A percentile compares a stretch with the other conserved stretches of the same genome.
phyloP scores from a whole-genome alignment of 163 green algal genomes.

The Chlorella variabilis region DNA sequence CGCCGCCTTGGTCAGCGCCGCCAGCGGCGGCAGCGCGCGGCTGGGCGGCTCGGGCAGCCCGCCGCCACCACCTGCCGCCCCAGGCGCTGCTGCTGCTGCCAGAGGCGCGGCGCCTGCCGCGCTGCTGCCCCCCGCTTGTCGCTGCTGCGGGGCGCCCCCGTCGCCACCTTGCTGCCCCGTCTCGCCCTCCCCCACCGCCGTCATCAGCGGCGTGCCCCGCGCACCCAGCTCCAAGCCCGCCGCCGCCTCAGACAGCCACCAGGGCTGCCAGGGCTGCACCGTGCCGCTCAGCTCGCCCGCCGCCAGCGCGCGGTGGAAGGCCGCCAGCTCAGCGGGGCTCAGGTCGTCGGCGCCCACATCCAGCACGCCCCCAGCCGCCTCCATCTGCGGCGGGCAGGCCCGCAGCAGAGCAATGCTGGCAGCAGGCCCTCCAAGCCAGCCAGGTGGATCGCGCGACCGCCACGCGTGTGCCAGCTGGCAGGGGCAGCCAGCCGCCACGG shows the following conservation, averaged over 20 bases:
- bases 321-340: slow-evolving; percentile 47
- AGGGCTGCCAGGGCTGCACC: slow-evolving; percentile 63
- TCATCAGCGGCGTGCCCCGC: slow-evolving; percentile 33
- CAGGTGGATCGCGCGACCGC: too few species aligned
- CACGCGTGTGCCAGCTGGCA: too few species aligned
- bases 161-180: background rate
- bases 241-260: slow-evolving; percentile 57
- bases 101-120: too few species aligned
- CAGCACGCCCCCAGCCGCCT: slow-evolving; percentile 9
- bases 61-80: background rate
- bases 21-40: slow-evolving; percentile 46
- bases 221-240: slow-evolving; percentile 32
- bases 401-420: background rate
- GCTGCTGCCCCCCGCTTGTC: background rate
- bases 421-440: too few species aligned
- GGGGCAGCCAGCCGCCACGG: too few species aligned
- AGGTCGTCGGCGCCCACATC: slow-evolving; percentile 50
- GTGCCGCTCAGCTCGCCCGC: slow-evolving; percentile 43
- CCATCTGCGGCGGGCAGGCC: slow-evolving; percentile 10
- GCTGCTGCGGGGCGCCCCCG: background rate
- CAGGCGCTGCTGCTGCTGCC: background rate
- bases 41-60: slow-evolving; percentile 28
- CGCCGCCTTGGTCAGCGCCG: slow-evolving; percentile 45
- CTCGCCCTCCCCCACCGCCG: background rate
- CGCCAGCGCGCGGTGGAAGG: slow-evolving; percentile 47